A percentile compares a stretch with the other conserved stretches of the same genome.
Evolutionary conservation across 164 flowering plant species (phyloP).

Genomic region (Aristolochia contorta): DNA sequence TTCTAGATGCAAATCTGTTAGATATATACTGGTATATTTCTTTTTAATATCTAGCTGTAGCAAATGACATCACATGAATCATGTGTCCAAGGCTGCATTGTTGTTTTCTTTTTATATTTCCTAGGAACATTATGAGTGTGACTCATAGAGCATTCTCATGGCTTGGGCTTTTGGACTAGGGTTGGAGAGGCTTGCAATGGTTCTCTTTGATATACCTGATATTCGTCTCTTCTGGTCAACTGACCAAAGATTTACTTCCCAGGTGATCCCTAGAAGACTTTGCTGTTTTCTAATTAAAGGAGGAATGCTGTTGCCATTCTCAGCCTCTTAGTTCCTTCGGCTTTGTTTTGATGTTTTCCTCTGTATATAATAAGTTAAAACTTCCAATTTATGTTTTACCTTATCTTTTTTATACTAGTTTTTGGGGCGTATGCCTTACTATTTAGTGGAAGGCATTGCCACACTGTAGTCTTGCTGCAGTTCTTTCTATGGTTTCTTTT

Average conservation of each 20-base stretch:
- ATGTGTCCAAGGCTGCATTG: too few relatives aligned
- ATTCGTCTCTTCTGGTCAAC: constrained; percentile 81
- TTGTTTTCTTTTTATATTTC: background rate
- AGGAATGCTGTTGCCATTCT: background rate
- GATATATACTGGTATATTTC: constrained; percentile 69
- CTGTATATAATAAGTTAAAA: background rate
- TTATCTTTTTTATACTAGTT: too few relatives aligned
- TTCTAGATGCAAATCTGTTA: constrained; percentile 75
- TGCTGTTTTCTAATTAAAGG: too few relatives aligned
- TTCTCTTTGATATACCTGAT: constrained; percentile 80
- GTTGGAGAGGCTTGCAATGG: constrained; percentile 94
- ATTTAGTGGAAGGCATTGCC: too few relatives aligned
- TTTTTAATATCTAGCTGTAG: background rate
- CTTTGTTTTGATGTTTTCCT: too few relatives aligned
- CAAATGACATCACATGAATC: too few relatives aligned
- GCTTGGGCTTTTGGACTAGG: constrained; percentile 99
- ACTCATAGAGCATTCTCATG: too few relatives aligned
- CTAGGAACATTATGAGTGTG: background rate
- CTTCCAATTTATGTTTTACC: too few relatives aligned
- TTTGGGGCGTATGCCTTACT: too few relatives aligned
- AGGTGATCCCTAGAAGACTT: constrained; percentile 28
- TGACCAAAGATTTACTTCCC: constrained; percentile 90
- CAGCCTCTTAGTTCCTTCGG: too few relatives aligned
- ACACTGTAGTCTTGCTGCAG: too few relatives aligned
- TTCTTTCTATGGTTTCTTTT: too few relatives aligned